Evolutionary conservation across 805 yeast genomes (phyloP), one percentile per base, ranked within the genome.

Genomic region (Saccharomycopsis olivae): DNA sequence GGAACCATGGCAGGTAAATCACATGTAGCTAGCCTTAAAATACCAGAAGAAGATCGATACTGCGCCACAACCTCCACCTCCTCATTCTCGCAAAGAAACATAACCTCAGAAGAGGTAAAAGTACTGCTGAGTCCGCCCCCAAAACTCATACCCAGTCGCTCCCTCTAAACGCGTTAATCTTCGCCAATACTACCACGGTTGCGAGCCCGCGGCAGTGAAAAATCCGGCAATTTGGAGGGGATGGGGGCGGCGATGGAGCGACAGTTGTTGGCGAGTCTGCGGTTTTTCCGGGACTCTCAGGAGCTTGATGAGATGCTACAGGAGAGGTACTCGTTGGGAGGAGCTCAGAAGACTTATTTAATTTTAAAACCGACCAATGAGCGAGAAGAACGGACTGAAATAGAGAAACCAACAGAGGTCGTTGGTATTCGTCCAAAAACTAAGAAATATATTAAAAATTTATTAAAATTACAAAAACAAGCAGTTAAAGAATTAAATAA

Each of bases 31-130:
- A n/a, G n/a, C n/a, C n/a, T n/a, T n/a, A n/a, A n/a, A n/a, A n/a
- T n/a, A n/a, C n/a, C 15, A 21, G 25, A 13, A 35, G 37, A 14
- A 29, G 35, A n/a, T n/a, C n/a, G n/a, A n/a, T n/a, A n/a, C n/a
- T n/a, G n/a, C 13, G 40, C 48, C 38, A 30, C 24, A 40, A 63
- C 70, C 34, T 65, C 70, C 73, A 3, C 88, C 84, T 34, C 80
- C 43, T 80, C 86, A 55, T 82, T 85, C 53, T 92, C 96, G 2
- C 94, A 92, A 20, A 86, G 62, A 51, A 84, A 92, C 49, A 76
- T 82, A 32, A 88, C 65, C 55, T 89, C 97, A 14, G 77, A 66
- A 0, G 95, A 87, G 28, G 78, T 62, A 38, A 87, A 72, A 13
- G 77, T 73, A 43, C 64, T n/a, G n/a, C n/a, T n/a, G n/a, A n/a